Percentiles rank a stretch among this genome's conserved stretches.
Evolutionary conservation across 768 basidiomycete genomes (phyloP).

Genomic region (Dioszegia hungarica): DNA sequence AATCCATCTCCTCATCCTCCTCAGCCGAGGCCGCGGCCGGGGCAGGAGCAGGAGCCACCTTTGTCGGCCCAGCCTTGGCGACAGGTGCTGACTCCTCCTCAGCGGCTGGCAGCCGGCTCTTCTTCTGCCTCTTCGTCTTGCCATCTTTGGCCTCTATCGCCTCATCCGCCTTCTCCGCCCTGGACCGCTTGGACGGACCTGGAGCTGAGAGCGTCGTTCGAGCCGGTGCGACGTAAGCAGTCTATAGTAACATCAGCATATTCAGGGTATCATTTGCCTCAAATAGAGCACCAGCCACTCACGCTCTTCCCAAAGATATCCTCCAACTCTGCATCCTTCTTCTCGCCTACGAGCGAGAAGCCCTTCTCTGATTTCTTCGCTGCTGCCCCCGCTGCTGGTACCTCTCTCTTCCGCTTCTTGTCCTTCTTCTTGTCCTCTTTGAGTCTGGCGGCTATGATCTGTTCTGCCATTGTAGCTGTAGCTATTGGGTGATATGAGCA

Average conservation of each 20-base stretch:
- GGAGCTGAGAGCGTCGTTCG: not conserved
- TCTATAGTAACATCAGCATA: not conserved
- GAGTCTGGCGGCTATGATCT: not conserved
- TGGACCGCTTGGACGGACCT: not conserved
- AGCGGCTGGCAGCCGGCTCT: too few species aligned
- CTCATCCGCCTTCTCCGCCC: not conserved
- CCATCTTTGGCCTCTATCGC: conserved; percentile 18
- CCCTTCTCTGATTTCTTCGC: not conserved
- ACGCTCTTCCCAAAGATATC: conserved; percentile 60
- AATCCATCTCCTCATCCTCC: too few species aligned
- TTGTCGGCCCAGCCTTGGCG: too few species aligned
- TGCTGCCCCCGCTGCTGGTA: not conserved
- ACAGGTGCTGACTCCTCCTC: too few species aligned
- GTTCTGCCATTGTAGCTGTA: conserved; percentile 2
- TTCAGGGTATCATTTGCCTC: too few species aligned
- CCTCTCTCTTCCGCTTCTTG: conserved; percentile 14
- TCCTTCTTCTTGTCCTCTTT: conserved; percentile 21
- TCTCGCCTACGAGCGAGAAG: conserved; percentile 25
- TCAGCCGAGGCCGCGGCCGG: not conserved
- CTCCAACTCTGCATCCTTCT: conserved; percentile 60
- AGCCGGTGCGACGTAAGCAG: not conserved
- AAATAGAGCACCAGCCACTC: conserved; percentile 23
- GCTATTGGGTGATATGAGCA: not conserved
- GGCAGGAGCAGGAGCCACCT: too few species aligned
- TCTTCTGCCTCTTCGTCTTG: not conserved